Conservation (phyloP, 164 flowering plant genomes). For the Aristolochia fimbriata region DNA sequence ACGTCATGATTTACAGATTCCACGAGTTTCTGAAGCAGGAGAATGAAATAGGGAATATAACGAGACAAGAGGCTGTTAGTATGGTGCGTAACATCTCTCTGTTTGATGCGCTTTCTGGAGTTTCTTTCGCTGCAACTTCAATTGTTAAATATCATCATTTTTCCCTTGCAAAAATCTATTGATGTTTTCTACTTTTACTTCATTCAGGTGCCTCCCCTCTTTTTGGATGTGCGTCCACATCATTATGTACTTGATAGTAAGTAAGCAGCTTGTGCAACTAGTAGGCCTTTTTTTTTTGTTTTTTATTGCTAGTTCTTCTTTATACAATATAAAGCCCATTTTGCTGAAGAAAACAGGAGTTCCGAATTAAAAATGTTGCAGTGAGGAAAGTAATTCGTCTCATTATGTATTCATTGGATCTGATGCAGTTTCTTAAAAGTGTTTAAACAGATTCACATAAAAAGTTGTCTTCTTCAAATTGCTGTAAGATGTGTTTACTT, state of each 20-base stretch:
- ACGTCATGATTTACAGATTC: constrained; percentile 46
- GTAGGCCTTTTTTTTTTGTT: not conserved
- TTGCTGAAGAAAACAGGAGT: no score
- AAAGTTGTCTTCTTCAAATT: no score
- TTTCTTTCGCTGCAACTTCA: no score
- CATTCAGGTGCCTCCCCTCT: constrained; percentile 86
- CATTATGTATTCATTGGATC: no score
- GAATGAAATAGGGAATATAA: constrained; percentile 96
- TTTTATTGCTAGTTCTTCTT: not conserved
- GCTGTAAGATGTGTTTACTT: no score
- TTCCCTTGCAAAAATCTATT: not conserved
- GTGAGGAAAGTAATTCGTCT: not conserved
- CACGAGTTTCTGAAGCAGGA: constrained; percentile 90
- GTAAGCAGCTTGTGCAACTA: constrained; percentile 48
- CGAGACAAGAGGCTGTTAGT: constrained; percentile 99
- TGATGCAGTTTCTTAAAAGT: no score
- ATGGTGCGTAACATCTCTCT: constrained; percentile 49
- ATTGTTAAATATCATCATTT: not conserved
- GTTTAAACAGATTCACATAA: no score
- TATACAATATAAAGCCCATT: not conserved
- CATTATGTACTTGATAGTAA: constrained; percentile 77
- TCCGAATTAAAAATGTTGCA: no score
- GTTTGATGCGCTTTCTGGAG: not conserved
- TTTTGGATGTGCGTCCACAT: constrained; percentile 74
- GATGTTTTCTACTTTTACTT: not conserved